These are phyloP conservation scores for Lippia alba DNA, from an alignment of 305 asterid genomes.

Conservation along the genomic window DNA sequence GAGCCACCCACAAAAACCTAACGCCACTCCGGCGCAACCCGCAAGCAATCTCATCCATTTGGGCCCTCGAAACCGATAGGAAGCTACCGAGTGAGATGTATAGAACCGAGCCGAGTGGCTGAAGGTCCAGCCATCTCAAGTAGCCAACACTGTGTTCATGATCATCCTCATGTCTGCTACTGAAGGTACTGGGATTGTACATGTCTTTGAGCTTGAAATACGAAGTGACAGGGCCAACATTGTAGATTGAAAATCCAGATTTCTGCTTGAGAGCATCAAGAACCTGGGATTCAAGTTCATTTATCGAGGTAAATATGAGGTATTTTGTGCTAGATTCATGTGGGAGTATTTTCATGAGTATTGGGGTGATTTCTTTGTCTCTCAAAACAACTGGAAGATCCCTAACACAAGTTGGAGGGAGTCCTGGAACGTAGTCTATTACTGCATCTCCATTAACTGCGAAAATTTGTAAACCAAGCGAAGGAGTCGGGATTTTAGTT, in stretches of 20 bases:
- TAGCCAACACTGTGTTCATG: conserved; percentile 10
- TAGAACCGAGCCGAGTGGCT: conserved; percentile 57
- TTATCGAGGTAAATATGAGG: conserved; percentile 44
- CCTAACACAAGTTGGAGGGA: conserved; percentile 38
- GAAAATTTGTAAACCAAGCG: background rate
- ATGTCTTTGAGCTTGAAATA: conserved; percentile 17
- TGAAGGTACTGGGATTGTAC: background rate
- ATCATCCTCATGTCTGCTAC: background rate
- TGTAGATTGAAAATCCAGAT: conserved; percentile 36
- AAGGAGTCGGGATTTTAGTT: too few species aligned
- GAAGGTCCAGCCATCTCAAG: conserved; percentile 55
- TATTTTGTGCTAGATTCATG: conserved; percentile 30
- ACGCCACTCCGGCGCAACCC: conserved; percentile 56
- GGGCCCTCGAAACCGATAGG: conserved; percentile 43
- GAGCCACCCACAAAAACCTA: conserved; percentile 55
- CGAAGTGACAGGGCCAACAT: conserved; percentile 49
- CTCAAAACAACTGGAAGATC: conserved; percentile 43
- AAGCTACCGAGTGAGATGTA: conserved; percentile 66
- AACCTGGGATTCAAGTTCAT: conserved; percentile 49
- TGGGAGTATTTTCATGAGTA: background rate
- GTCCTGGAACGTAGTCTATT: conserved; percentile 48
- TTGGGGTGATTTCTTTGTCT: background rate
- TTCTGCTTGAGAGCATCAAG: conserved; percentile 39
- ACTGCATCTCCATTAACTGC: conserved; percentile 49
- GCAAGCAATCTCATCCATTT: conserved; percentile 50